Evolutionary conservation across 2,329 filamentous ascomycete species (phyloP).

Genomic region (Alternaria infectoria): DNA sequence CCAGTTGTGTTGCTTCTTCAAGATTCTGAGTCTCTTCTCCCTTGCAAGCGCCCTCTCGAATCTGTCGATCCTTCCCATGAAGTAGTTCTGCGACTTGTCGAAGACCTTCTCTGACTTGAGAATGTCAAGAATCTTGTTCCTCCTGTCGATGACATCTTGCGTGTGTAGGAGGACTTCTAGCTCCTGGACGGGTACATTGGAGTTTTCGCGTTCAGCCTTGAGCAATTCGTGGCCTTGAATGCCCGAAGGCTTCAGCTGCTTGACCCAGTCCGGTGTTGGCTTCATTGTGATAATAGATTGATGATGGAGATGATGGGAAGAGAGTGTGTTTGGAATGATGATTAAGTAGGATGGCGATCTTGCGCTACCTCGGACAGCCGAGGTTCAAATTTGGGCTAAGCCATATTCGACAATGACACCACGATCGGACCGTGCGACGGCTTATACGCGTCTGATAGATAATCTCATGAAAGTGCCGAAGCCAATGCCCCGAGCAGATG

Average conservation of each 20-base stretch:
- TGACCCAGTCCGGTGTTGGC: conserved; percentile 67
- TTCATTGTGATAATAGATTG: conserved; percentile 35
- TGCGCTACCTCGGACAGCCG: conserved; percentile 15
- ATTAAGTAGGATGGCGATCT: conserved; percentile 14
- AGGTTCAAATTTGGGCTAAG: conserved; percentile 14
- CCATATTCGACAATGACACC: background rate
- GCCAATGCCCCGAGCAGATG: background rate
- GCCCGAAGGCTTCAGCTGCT: conserved; percentile 68
- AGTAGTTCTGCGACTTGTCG: conserved; percentile 80
- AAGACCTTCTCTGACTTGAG: conserved; percentile 73
- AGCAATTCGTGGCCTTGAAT: conserved; percentile 74
- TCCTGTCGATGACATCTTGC: conserved; percentile 66
- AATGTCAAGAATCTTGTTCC: conserved; percentile 67
- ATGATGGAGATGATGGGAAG: conserved; percentile 10
- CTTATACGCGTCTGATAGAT: conserved; percentile 1
- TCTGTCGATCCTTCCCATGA: conserved; percentile 70
- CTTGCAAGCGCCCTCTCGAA: conserved; percentile 73
- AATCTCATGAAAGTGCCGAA: background rate
- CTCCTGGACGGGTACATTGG: conserved; percentile 70
- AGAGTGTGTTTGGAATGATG: conserved; percentile 12
- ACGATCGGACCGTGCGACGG: background rate
- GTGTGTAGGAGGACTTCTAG: conserved; percentile 74
- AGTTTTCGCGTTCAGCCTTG: conserved; percentile 70
- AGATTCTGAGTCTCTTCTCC: conserved; percentile 71
- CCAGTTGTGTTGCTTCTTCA: conserved; percentile 73